Evolutionary conservation across 31 red algal species (phyloP), one percentile per base, ranked within the genome.

Genomic region (Porphyra umbilicalis): DNA sequence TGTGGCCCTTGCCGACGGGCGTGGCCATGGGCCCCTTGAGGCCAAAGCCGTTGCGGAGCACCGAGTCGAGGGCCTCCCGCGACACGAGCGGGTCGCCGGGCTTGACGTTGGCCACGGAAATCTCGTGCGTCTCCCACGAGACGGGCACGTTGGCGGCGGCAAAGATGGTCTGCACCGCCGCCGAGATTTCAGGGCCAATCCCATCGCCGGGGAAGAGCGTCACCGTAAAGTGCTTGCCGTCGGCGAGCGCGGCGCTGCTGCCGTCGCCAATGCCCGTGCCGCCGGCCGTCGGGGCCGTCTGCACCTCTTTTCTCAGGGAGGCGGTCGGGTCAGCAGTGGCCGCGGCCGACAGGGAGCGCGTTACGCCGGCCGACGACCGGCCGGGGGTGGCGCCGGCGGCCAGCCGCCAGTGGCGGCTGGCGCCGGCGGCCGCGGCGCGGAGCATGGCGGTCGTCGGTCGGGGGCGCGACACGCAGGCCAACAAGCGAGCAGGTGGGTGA

Each of bases 151-250:
- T 82, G 77, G 97, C 93, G 10, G 97, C 97, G 35, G 78, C 77
- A 35, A 96, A 94, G 75, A 99, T 87, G 25, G 57, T 80, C 83
- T 92, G 83, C 85, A 99, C 93, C 29, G 97, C 87, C 20, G 79
- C 92, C 29, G 93, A 35, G 82, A 95, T 96, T 80, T 99, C 97
- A 35, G 97, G 97, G 36, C 97, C 97, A 75, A 99, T 99, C 29
- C 97, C 97, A 77, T 99, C 90, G 39, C 97, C 97, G 32, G 97
- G 97, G 82, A 99, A 94, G 68, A 99, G 85, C 68, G 97, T 99
- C 20, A 95, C 93, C 1, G 86, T 92, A 79, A 85, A 96, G 40
- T 46, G 57, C 80, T 82, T 82, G 20, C 57, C 57, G 2, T 18
- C 57, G 25, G 7, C 18, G 13, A 29, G 25, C 25, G 57, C 57